Evolutionary conservation across 2,329 filamentous ascomycete genomes (phyloP).

Genomic region (Botrytis galanthina): DNA sequence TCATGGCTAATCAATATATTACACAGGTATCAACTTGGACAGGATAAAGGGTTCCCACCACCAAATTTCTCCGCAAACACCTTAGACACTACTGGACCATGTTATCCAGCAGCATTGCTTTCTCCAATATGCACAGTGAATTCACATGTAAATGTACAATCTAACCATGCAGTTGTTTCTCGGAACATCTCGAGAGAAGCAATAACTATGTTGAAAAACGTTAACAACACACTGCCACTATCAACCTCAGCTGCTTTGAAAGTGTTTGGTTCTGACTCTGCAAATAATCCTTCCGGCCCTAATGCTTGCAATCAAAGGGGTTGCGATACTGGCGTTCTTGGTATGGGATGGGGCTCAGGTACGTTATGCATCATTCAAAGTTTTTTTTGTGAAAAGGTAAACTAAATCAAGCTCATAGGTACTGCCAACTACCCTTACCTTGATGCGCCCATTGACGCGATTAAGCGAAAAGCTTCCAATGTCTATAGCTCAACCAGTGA

Average conservation of each 20-base stretch:
- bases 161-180: constrained; percentile 50
- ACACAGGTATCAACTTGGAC: constrained; percentile 50
- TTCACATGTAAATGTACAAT: constrained; percentile 61
- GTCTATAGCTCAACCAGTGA: constrained; percentile 63
- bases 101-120: constrained; percentile 57
- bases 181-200: constrained; percentile 53
- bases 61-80: constrained; percentile 62
- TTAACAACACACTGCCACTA: constrained; percentile 53
- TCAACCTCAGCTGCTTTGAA: constrained; percentile 41
- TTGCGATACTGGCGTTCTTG: constrained; percentile 60
- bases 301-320: constrained; percentile 62
- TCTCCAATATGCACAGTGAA: constrained; percentile 65
- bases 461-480: constrained; percentile 58
- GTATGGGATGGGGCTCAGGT: constrained; percentile 77
- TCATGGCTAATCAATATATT: background rate
- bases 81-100: constrained; percentile 50
- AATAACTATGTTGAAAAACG: constrained; percentile 62
- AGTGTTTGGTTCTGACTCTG: constrained; percentile 51
- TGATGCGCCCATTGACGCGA: constrained; percentile 68
- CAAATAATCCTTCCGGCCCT: constrained; percentile 55
- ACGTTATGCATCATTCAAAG: constrained; percentile 56
- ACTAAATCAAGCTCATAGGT: constrained; percentile 53
- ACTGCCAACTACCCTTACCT: constrained; percentile 73
- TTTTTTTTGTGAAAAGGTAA: background rate
- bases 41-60: constrained; percentile 55